Conservation (phyloP, 2,329 filamentous ascomycete species). For the Teratosphaeria gauchensis region DNA sequence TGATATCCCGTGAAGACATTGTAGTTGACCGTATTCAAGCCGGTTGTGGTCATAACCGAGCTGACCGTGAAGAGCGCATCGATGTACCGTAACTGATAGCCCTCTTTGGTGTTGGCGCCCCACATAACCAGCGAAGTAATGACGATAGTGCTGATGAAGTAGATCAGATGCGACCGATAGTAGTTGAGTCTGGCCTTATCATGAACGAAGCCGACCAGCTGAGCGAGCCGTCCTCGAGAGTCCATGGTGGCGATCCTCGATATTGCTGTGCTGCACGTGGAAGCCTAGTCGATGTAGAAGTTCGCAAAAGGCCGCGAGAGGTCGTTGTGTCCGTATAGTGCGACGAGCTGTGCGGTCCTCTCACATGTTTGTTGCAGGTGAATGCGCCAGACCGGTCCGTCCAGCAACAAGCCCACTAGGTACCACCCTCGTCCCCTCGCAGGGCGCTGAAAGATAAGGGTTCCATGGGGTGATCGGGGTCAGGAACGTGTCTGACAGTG, state of each 20-base stretch:
- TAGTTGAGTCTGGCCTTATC: constrained; percentile 1
- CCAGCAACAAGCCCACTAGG: no score
- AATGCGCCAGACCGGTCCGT: no score
- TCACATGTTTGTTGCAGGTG: no score
- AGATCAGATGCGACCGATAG: constrained; percentile 10
- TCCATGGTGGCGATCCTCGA: not conserved
- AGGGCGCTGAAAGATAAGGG: no score
- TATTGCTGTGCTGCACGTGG: not conserved
- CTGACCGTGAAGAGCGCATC: constrained; percentile 11
- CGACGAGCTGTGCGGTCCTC: no score
- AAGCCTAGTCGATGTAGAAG: not conserved
- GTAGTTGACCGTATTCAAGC: constrained; percentile 10
- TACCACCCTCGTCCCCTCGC: no score
- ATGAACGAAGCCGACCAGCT: not conserved
- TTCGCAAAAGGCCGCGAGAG: no score
- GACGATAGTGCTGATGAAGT: constrained; percentile 10
- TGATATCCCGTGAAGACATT: constrained; percentile 8
- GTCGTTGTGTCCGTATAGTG: no score
- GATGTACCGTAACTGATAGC: constrained; percentile 5
- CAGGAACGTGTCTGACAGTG: no score
- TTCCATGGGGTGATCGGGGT: no score
- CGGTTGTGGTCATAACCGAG: constrained; percentile 10
- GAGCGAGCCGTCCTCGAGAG: not conserved
- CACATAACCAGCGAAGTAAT: constrained; percentile 9
- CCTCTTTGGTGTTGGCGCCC: constrained; percentile 5